These are phyloP conservation scores for Rubia yunnanensis DNA, from an alignment of 257 asterid genomes.

Conservation along the genomic window DNA sequence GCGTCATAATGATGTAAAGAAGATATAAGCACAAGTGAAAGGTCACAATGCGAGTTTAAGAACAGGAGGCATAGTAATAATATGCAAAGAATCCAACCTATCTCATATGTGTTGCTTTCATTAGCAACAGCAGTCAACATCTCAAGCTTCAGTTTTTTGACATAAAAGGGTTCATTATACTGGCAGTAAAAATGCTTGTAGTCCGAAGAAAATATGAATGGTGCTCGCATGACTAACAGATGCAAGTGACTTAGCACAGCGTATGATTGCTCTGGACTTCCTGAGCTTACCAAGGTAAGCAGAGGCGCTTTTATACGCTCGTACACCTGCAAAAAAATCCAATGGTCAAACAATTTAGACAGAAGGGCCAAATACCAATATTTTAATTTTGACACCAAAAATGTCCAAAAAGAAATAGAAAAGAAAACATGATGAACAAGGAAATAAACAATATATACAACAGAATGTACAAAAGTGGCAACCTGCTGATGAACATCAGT, in stretches of 20 bases:
- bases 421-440: constrained; percentile 7
- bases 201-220: constrained; percentile 86
- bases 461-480: constrained; percentile 10
- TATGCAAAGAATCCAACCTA: constrained; percentile 41
- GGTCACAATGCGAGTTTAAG: not conserved
- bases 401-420: not conserved
- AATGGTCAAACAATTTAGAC: not conserved
- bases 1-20: constrained; percentile 7
- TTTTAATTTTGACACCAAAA: not conserved
- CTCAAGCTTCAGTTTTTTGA: constrained; percentile 95
- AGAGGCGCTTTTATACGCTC: constrained; percentile 99
- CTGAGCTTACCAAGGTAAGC: constrained; percentile 95
- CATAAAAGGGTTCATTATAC: constrained; percentile 95
- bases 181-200: constrained; percentile 99
- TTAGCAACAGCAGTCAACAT: constrained; percentile 98
- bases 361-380: not conserved
- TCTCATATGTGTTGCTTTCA: constrained; percentile 96
- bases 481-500: constrained; percentile 99
- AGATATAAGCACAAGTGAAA: constrained; percentile 5
- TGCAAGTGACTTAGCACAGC: constrained; percentile 96
- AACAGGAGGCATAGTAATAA: not conserved
- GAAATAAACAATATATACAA: constrained; percentile 7
- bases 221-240: constrained; percentile 95
- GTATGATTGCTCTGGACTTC: constrained; percentile 95
- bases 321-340: constrained; percentile 49